Evolutionary conservation across 495 filamentous ascomycete species (phyloP).

Genomic region (Aeminium ludgeri): DNA sequence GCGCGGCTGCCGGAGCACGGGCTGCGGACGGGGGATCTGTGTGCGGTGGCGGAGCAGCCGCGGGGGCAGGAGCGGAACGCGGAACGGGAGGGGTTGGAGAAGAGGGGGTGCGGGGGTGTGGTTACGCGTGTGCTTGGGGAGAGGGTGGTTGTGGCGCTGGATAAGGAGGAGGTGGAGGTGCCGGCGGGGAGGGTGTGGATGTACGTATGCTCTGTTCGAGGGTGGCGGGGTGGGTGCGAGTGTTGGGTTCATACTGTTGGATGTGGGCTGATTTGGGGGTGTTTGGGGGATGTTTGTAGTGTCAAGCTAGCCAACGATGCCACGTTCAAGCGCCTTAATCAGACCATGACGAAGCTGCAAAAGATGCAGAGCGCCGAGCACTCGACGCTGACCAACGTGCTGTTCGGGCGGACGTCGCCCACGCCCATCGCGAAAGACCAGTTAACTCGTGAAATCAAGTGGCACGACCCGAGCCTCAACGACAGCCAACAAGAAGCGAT

Average conservation of each 20-base stretch:
- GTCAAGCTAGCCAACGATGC: slow-evolving; percentile 94
- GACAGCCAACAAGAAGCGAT: slow-evolving; percentile 85
- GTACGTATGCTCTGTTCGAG: slow-evolving; percentile 24
- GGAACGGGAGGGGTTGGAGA: slow-evolving; percentile 47
- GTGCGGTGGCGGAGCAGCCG: slow-evolving; percentile 60
- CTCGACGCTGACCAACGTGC: slow-evolving; percentile 57
- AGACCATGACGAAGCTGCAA: slow-evolving; percentile 63
- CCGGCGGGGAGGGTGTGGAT: slow-evolving; percentile 47
- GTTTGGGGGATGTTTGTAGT: slow-evolving; percentile 22
- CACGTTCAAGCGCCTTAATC: slow-evolving; percentile 79
- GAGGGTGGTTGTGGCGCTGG: slow-evolving; percentile 50
- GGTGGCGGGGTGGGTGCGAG: too few species aligned
- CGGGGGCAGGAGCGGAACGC: slow-evolving; percentile 53
- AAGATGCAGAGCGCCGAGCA: slow-evolving; percentile 56
- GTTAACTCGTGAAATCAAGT: slow-evolving; percentile 40
- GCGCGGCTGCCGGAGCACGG: slow-evolving; percentile 54
- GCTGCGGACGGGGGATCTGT: slow-evolving; percentile 73
- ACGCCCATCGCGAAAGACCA: slow-evolving; percentile 32
- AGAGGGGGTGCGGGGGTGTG: slow-evolving; percentile 43
- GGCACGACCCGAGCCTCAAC: slow-evolving; percentile 67
- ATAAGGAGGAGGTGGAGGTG: slow-evolving; percentile 44
- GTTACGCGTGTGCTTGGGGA: slow-evolving; percentile 50
- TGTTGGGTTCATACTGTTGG: too few species aligned
- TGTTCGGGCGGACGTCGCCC: slow-evolving; percentile 57
- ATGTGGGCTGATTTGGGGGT: slow-evolving; percentile 8